phyloP scores from a whole-genome alignment of 2,329 filamentous ascomycete species.

The Davidsoniella eucalypti region DNA sequence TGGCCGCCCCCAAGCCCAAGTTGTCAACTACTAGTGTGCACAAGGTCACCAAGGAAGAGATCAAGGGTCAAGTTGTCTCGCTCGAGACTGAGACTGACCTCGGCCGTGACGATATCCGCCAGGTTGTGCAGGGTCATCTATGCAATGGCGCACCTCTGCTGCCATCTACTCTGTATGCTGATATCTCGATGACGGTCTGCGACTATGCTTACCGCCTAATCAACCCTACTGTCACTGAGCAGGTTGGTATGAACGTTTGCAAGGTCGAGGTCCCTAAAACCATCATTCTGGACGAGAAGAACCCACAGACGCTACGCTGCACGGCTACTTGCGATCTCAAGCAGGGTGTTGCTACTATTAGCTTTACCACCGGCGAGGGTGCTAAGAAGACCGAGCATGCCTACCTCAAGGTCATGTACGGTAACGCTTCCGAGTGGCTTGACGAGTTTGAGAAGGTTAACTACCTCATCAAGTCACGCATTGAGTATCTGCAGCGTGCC shows the following conservation, averaged over 20 bases:
- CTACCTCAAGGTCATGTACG: conserved; percentile 43
- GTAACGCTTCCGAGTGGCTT: conserved; percentile 42
- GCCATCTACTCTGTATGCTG: conserved; percentile 41
- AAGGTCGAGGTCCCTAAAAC: conserved; percentile 55
- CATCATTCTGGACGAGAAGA: conserved; percentile 38
- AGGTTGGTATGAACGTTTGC: conserved; percentile 45
- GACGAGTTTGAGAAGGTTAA: conserved; percentile 49
- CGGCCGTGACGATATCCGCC: conserved; percentile 42
- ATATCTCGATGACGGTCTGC: conserved; percentile 47
- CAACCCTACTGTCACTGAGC: conserved; percentile 32
- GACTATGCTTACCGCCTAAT: conserved; percentile 48
- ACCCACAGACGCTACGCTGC: conserved; percentile 42
- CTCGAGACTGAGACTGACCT: conserved; percentile 51
- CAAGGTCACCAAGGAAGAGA: conserved; percentile 42
- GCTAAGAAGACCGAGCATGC: conserved; percentile 44
- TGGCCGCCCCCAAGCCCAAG: conserved; percentile 31
- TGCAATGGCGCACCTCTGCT: conserved; percentile 52
- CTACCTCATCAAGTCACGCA: conserved; percentile 51
- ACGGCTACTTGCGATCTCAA: conserved; percentile 42
- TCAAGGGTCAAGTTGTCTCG: conserved; percentile 35
- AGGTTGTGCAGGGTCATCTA: conserved; percentile 45
- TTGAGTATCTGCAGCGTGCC: conserved; percentile 40
- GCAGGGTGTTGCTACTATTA: conserved; percentile 35
- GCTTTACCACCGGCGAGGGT: conserved; percentile 43
- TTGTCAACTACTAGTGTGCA: conserved; percentile 51